Evolutionary conservation across 208 protist genomes (phyloP), one percentile per base, ranked within the genome.

Genomic region (Trichomonas gallinae): DNA sequence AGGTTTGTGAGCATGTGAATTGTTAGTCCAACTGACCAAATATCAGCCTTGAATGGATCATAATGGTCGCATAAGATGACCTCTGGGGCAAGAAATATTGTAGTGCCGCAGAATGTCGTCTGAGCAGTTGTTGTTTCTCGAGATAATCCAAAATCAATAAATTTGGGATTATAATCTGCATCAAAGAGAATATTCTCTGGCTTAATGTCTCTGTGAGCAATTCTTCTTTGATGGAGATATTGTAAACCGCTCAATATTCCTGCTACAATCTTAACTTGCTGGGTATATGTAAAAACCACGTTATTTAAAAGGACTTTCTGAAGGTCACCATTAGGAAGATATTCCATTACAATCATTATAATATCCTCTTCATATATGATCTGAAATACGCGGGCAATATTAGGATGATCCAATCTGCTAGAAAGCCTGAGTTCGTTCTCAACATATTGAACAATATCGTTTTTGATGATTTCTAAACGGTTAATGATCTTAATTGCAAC

Each of bases 401-500:
- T 99, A 31, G 99, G 99, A 97, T 99, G 99, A 38, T 98, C 98
- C 97, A 99, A 99, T 63, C 99, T 98, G 97, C 98, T 98, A 81
- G 99, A 97, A 96, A 99, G 99, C 96, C 99, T 98, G 93, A 99
- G 99, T 97, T 99, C 99, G 38, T 99, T 98, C 89, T 99, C 97
- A 0, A 98, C 97, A 45, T 98, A 97, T 38, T 97, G 96, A 38
- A 97, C 96, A 98, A 99, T 99, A 42, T 98, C 97, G 3, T 98
- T 96, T 83, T 97, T 98, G 89, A 98, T 98, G 38, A 99, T 98
- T 97, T 99, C 99, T 46, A 99, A 98, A 46, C 98, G 98, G 97
- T 99, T 99, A n/a, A 99, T 97, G 93, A 99, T 99, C 97, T 99
- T 99, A 96, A 99, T 98, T 0, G 99, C 99, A 4, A 99, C 99